Evolutionary conservation across 768 basidiomycete species (phyloP), one percentile per base, ranked within the genome.

Genomic region (Hirschioporus abietinus): DNA sequence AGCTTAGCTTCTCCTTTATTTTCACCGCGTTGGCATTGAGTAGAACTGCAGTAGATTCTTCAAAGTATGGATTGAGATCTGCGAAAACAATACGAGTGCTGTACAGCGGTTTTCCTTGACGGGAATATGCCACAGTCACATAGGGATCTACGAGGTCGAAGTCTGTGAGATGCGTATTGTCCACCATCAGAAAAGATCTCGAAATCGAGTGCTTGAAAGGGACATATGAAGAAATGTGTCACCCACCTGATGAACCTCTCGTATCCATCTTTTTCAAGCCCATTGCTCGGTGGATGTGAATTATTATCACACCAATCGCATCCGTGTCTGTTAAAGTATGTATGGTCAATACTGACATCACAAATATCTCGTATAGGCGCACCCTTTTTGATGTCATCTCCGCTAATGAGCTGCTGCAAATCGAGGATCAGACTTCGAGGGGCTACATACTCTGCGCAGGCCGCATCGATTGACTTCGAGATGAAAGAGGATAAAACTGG

Each of bases 361-460:
- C 30, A 0, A 1, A 35, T 23, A 57, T 34, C 20, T 57, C 20
- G 0, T 24, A 9, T 26, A 20, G 9, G 60, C 36, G 8, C n/a
- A 72, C 74, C 76, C 68, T 87, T 81, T 74, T 81, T 86, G 58
- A 84, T 78, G 65, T 84, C 85, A 42, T 82, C 80, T 0, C 87
- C 88, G 67, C 81, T 82, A 34, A 91, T 75, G 70, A 90, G 74
- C 52, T 84, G 81, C 76, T 89, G 87, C 66, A 93, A 67, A 71
- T 92, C 89, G 52, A 93, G 68, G 1, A 84, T 90, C 75, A 91
- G 76, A 65, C 87, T 88, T 71, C 86, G 85, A 15, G 91, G 92
- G 0, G 89, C 89, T 34, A 91, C 86, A 68, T 89, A 86, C 67
- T 82, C 83, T 4, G 81, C 81, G 2, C 86, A 76, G 0, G 84